These are phyloP conservation scores for Lodderomyces parapsilosis DNA, from an alignment of 1,139 yeast species.

Conservation along the genomic window DNA sequence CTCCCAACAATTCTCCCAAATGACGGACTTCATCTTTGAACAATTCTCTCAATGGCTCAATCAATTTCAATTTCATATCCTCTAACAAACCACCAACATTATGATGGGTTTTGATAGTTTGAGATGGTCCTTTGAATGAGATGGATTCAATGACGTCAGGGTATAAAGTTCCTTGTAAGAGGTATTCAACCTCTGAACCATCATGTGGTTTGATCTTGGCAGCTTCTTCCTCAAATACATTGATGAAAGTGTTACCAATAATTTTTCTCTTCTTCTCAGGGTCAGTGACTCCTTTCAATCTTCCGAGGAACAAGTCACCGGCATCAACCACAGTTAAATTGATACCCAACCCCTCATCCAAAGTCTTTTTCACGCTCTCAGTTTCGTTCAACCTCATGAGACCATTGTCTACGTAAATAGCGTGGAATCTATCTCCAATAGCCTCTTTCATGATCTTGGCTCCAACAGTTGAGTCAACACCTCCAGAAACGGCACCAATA, in stretches of 20 bases:
- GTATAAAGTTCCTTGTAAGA: conserved; percentile 95
- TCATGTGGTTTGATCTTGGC: conserved; percentile 86
- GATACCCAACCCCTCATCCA: conserved; percentile 91
- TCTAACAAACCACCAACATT: conserved; percentile 98
- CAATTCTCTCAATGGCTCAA: conserved; percentile 96
- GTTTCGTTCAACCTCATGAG: conserved; percentile 96
- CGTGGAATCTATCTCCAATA: conserved; percentile 98
- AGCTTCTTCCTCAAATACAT: conserved; percentile 95
- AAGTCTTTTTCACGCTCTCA: conserved; percentile 78
- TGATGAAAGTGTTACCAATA: conserved; percentile 96
- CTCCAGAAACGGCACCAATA: conserved; percentile 99
- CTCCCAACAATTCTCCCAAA: conserved; percentile 90
- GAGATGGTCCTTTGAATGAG: conserved; percentile 99
- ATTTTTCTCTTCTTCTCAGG: conserved; percentile 99
- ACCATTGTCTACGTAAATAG: conserved; percentile 96
- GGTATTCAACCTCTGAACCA: conserved; percentile 87
- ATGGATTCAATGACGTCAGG: conserved; percentile 99
- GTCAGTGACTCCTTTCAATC: conserved; percentile 91
- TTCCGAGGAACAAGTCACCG: conserved; percentile 78
- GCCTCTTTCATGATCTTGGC: conserved; percentile 98
- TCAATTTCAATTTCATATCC: conserved; percentile 95
- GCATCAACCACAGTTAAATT: conserved; percentile 95
- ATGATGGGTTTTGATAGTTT: conserved; percentile 98
- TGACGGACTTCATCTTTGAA: conserved; percentile 98
- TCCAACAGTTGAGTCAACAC: conserved; percentile 99